phyloP scores from a whole-genome alignment of 306 rosid species.

The Citrullus mucosospermus region DNA sequence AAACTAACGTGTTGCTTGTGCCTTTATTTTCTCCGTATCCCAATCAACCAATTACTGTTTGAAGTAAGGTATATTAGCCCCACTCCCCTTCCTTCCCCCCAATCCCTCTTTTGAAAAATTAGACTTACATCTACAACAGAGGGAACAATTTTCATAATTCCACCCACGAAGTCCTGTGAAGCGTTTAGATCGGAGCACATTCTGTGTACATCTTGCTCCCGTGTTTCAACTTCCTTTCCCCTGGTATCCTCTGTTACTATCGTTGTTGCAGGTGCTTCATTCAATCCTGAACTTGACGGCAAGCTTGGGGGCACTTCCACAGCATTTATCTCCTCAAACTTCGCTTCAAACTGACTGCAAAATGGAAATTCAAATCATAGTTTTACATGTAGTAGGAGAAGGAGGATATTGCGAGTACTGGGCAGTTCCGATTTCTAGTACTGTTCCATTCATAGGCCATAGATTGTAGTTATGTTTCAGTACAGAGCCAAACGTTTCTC shows the following conservation, averaged over 20 bases:
- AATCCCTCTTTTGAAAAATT: background rate
- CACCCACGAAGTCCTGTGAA: slow-evolving; percentile 62
- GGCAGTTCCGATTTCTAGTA: slow-evolving; percentile 9
- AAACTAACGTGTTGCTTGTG: background rate
- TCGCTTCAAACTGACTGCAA: slow-evolving; percentile 88
- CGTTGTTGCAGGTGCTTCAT: slow-evolving; percentile 27
- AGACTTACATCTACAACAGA: slow-evolving; percentile 83
- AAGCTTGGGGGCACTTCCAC: slow-evolving; percentile 39
- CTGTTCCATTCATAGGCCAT: slow-evolving; percentile 10
- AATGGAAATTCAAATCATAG: background rate
- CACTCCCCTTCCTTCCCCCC: background rate
- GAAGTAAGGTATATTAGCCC: background rate
- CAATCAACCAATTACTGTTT: background rate
- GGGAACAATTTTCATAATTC: slow-evolving; percentile 97
- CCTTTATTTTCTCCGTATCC: background rate
- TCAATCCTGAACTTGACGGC: slow-evolving; percentile 50
- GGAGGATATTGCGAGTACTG: slow-evolving; percentile 1
- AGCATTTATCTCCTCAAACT: slow-evolving; percentile 80
- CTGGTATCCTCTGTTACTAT: slow-evolving; percentile 27
- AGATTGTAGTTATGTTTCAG: slow-evolving; percentile 6
- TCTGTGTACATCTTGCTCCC: slow-evolving; percentile 38
- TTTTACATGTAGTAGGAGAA: slow-evolving; percentile 6
- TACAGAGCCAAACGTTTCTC: background rate
- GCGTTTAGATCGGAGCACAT: slow-evolving; percentile 40
- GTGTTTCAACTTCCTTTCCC: slow-evolving; percentile 37